Evolutionary conservation across 306 rosid species (phyloP).

Genomic region (Casuarina glauca): DNA sequence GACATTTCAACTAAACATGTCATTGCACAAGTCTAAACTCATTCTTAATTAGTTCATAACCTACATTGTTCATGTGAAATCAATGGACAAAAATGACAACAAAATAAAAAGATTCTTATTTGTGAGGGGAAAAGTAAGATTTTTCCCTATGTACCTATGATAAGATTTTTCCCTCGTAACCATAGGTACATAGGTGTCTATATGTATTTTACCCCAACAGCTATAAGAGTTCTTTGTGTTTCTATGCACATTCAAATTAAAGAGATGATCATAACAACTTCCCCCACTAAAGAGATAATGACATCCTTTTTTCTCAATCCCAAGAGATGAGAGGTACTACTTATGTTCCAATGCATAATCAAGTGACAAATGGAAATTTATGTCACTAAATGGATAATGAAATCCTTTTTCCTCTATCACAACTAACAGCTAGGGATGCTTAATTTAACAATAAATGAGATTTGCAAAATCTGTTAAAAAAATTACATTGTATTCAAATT

Average conservation of each 20-base stretch:
- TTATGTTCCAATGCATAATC: too few relatives aligned
- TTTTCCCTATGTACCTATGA: neutral
- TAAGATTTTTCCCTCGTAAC: neutral
- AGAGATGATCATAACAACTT: neutral
- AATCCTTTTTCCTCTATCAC: neutral
- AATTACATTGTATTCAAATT: neutral
- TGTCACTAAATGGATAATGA: neutral
- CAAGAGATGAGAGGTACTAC: neutral
- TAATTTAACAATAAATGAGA: neutral
- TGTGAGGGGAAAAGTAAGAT: neutral
- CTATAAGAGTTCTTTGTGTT: neutral
- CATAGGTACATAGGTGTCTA: neutral
- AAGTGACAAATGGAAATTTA: too few relatives aligned
- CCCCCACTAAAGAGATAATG: neutral
- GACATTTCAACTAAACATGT: slow-evolving; percentile 1
- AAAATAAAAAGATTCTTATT: neutral
- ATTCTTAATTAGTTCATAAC: neutral
- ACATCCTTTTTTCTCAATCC: neutral
- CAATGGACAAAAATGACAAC: neutral
- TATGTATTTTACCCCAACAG: neutral
- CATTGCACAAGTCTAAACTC: neutral
- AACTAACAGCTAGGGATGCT: neutral
- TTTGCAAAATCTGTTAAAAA: neutral
- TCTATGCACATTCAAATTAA: neutral
- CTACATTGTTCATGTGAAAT: neutral